Conservation (phyloP, 768 basidiomycete species). For the Tylopilus sp. region DNA sequence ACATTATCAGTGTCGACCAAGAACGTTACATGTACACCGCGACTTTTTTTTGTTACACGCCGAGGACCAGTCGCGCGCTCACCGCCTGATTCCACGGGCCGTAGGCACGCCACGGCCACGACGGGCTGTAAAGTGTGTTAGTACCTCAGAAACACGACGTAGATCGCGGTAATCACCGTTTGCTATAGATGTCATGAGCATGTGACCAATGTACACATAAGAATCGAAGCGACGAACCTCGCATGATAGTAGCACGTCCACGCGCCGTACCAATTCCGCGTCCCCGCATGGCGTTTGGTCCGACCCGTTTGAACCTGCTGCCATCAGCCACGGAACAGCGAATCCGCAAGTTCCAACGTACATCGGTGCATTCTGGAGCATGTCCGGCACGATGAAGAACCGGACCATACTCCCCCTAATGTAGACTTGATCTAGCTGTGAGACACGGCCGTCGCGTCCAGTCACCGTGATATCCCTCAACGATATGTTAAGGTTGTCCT, state of each 20-base stretch:
- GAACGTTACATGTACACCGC: constrained; percentile 15
- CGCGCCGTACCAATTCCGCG: constrained; percentile 98
- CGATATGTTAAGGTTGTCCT: constrained; percentile 97
- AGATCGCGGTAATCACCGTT: constrained; percentile 53
- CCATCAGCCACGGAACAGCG: constrained; percentile 8
- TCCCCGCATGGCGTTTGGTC: constrained; percentile 97
- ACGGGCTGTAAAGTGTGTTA: constrained; percentile 52
- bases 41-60: constrained; percentile 4
- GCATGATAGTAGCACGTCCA: constrained; percentile 97
- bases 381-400: constrained; percentile 99
- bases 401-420: constrained; percentile 97
- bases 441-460: constrained; percentile 95
- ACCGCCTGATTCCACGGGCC: constrained; percentile 79
- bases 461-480: constrained; percentile 97
- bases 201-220: constrained; percentile 4
- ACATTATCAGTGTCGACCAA: constrained; percentile 9
- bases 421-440: constrained; percentile 98
- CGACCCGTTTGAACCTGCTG: constrained; percentile 95
- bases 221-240: constrained; percentile 57
- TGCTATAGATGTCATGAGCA: constrained; percentile 42
- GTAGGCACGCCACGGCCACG: constrained; percentile 82
- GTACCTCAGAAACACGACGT: constrained; percentile 7
- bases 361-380: constrained; percentile 99
- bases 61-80: constrained; percentile 21
- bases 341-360: constrained; percentile 39